Evolutionary conservation across 139 green algal genomes (phyloP), one percentile per base, ranked within the genome.

Genomic region (Tetradesmus obliquus): DNA sequence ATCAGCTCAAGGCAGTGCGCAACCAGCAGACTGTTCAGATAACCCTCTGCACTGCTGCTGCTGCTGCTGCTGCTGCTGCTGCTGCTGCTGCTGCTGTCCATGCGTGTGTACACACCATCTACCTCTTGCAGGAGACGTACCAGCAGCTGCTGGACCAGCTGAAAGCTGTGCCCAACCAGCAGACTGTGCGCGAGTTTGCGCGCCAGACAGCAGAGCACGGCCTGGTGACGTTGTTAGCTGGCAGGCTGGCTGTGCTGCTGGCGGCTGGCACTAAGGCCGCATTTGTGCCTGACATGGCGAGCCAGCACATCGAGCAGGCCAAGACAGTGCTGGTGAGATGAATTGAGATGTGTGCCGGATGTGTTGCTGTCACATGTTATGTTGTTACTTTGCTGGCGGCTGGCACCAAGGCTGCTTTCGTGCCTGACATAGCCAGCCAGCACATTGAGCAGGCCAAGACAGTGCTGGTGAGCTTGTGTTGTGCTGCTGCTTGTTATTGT

Each of bases 381-480:
- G n/a, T 55, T 84, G 6, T 45, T 45, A 45, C 32, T 45, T 45
- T 84, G 2, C 45, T 93, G 4, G 66, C 58, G 22, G 79, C 45
- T 3, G 91, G 24, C 12, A 32, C 83, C 15, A 84, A 72, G 58
- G 57, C 76, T 0, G 45, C 81, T 45, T 93, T 93, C 45, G 58
- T 88, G 12, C 91, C 91, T 7, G 91, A 93, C 54, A 51, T 91
- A 5, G 57, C 85, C 0, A 79, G 45, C 0, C 72, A 88, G 45
- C 85, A 91, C 45, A 22, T 93, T 6, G 91, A 93, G 85, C 72
- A 91, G 12, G 91, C 85, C 9, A 88, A 88, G 45, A 88, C 79
- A 8, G 60, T 91, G 9, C 85, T 93, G 58, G 91, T 92, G 72
- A 51, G 90, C 3, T 22, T 72, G 2, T 22, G 62, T 72, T 13